phyloP scores from a whole-genome alignment of 2,329 filamentous ascomycete genomes.

The Venturia nashicola region DNA sequence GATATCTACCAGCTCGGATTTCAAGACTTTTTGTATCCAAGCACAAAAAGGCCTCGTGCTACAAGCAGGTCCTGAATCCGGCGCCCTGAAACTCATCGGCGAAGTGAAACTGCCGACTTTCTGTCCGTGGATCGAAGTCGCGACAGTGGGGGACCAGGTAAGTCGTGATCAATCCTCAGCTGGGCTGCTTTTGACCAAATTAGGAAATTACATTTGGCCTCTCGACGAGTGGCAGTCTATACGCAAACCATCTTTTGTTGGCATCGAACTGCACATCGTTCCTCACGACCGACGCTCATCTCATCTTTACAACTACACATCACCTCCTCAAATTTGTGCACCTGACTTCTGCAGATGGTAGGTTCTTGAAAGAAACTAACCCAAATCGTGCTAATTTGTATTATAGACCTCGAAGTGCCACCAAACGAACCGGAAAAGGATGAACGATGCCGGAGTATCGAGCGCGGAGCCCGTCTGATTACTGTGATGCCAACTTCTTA shows the following conservation, averaged over 20 bases:
- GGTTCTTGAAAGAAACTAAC: conserved; percentile 12
- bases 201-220: conserved; percentile 49
- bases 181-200: too few relatives aligned
- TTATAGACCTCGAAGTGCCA: conserved; percentile 64
- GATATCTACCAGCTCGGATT: not conserved
- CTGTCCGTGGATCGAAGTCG: conserved; percentile 20
- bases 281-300: conserved; percentile 63
- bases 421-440: conserved; percentile 82
- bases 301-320: conserved; percentile 85
- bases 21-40: not conserved
- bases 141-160: conserved; percentile 29
- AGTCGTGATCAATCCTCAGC: conserved; percentile 4
- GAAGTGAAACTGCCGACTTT: conserved; percentile 15
- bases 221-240: conserved; percentile 64
- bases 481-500: conserved; percentile 83
- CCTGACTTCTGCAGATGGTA: conserved; percentile 52
- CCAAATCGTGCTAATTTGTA: not conserved
- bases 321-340: conserved; percentile 94
- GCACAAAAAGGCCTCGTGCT: not conserved
- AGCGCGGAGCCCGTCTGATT: conserved; percentile 76
- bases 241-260: conserved; percentile 60
- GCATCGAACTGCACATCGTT: conserved; percentile 90
- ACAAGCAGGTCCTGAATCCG: not conserved
- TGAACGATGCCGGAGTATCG: conserved; percentile 82
- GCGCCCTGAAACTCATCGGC: not conserved